Evolutionary conservation across 2,329 filamentous ascomycete genomes (phyloP), one percentile per base, ranked within the genome.

Genomic region (Claviceps sp.): DNA sequence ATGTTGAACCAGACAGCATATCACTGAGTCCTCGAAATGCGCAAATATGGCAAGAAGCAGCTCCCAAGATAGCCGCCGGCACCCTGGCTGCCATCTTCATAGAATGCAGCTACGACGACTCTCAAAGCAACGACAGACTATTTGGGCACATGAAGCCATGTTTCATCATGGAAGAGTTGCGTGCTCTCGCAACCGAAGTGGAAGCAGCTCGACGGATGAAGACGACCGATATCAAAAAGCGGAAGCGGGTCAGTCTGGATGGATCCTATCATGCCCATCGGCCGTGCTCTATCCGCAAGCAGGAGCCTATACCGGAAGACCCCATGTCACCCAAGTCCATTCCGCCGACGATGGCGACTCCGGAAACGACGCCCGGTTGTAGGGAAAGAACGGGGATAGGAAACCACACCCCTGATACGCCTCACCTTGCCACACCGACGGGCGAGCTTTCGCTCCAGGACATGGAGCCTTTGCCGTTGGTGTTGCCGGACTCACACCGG

Each of bases 61-160:
- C 90, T 0, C 85, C 85, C 8, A 95, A 94, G 64, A 82, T 98
- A 26, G 85, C 75, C 0, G 70, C 75, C 0, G 87, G 88, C 1
- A 74, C 77, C 4, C 75, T 98, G 0, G 78, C 76, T 0, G 91
- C 85, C 11, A 85, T 98, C 13, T 91, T 97, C 63, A 94, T 98
- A 59, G 93, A 98, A 71, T 97, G 91, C 67, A 95, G 88, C 56
- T 98, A 91, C 65, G 86, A 89, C 55, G 85, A 96, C 65, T 79
- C 80, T 7, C 85, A 89, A 60, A 76, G 80, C 22, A 83, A 93
- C 55, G 82, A 85, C 48, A 79, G 83, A 0, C 74, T 98, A 0
- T 98, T 89, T 58, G 93, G 93, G 0, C 93, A 98, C 60, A 73
- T 98, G 14, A 87, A 88, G 40, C 93, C 93, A 0, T 75, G 82